Evolutionary conservation across 257 asterid species (phyloP).

Genomic region (Forsythia viridissima): DNA sequence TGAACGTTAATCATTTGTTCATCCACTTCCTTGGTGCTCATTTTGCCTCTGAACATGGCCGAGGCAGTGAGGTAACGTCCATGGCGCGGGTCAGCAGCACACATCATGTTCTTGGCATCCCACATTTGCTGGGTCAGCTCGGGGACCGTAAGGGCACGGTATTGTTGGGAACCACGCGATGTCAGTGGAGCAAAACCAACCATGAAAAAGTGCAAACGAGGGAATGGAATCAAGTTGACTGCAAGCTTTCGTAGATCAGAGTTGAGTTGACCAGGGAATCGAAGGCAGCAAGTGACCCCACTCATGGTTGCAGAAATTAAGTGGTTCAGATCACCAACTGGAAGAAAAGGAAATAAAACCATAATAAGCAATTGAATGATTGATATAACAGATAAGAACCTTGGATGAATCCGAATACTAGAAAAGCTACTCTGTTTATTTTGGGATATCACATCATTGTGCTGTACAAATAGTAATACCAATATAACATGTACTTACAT

Average conservation of each 20-base stretch:
- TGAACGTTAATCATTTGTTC: slow-evolving; percentile 1
- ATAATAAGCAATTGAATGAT: neutral
- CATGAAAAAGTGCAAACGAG: slow-evolving; percentile 17
- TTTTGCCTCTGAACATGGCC: slow-evolving; percentile 7
- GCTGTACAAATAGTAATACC: neutral
- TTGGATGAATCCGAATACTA: neutral
- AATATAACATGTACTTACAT: neutral
- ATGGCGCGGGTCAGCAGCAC: slow-evolving; percentile 6
- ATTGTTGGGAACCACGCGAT: neutral
- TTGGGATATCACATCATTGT: neutral
- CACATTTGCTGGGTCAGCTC: slow-evolving; percentile 3
- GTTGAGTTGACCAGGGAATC: slow-evolving; percentile 8
- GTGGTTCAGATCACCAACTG: slow-evolving; percentile 17
- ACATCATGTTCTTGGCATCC: slow-evolving; percentile 5
- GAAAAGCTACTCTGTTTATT: neutral
- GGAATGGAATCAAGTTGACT: slow-evolving; percentile 11
- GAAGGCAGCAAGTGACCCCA: slow-evolving; percentile 7
- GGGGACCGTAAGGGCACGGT: slow-evolving; percentile 3
- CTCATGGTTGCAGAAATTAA: slow-evolving; percentile 10
- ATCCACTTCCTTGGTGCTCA: slow-evolving; percentile 11
- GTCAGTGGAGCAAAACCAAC: slow-evolving; percentile 9
- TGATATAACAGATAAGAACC: neutral
- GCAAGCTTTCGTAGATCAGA: slow-evolving; percentile 19
- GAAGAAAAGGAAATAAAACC: neutral
- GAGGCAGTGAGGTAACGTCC: slow-evolving; percentile 9